These are phyloP conservation scores for Cladosporium sp. DNA, from an alignment of 2,329 filamentous ascomycete species.

Conservation along the genomic window DNA sequence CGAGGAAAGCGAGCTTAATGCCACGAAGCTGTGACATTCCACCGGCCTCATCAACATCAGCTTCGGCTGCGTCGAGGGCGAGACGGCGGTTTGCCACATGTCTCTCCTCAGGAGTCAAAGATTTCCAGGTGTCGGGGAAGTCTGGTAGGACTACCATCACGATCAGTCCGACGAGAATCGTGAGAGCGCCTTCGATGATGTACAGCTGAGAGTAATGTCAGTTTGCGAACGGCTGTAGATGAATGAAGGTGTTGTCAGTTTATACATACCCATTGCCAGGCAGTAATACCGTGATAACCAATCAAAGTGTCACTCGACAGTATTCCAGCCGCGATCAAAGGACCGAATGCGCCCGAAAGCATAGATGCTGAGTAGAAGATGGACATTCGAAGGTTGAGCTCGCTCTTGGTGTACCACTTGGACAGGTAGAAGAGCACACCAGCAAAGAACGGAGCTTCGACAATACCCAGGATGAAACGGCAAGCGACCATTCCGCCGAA, in stretches of 20 bases:
- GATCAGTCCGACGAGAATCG: constrained; percentile 54
- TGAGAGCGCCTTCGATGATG: constrained; percentile 60
- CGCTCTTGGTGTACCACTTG: constrained; percentile 56
- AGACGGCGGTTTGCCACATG: constrained; percentile 55
- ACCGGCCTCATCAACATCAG: constrained; percentile 52
- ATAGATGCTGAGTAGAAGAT: constrained; percentile 56
- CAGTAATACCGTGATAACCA: constrained; percentile 56
- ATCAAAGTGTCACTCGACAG: constrained; percentile 60
- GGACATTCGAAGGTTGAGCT: constrained; percentile 53
- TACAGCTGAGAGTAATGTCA: constrained; percentile 5
- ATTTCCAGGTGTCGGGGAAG: constrained; percentile 55
- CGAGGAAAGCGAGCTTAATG: constrained; percentile 54
- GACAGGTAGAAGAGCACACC: constrained; percentile 51
- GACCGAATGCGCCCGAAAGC: constrained; percentile 56
- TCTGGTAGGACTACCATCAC: constrained; percentile 58
- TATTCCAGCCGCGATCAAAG: constrained; percentile 62
- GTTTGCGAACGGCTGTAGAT: constrained; percentile 25
- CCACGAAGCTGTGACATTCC: constrained; percentile 53
- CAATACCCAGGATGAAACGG: constrained; percentile 44
- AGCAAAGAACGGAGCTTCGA: constrained; percentile 49
- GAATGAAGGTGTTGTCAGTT: neutral
- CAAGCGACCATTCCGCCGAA: constrained; percentile 42
- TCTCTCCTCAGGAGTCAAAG: constrained; percentile 55
- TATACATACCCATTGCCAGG: constrained; percentile 51
- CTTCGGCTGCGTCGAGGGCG: constrained; percentile 54